Percentiles rank a stretch among this genome's conserved stretches.
These are phyloP conservation scores for Cercospora sp. DNA, from an alignment of 2,329 filamentous ascomycete species.

Conservation along the genomic window DNA sequence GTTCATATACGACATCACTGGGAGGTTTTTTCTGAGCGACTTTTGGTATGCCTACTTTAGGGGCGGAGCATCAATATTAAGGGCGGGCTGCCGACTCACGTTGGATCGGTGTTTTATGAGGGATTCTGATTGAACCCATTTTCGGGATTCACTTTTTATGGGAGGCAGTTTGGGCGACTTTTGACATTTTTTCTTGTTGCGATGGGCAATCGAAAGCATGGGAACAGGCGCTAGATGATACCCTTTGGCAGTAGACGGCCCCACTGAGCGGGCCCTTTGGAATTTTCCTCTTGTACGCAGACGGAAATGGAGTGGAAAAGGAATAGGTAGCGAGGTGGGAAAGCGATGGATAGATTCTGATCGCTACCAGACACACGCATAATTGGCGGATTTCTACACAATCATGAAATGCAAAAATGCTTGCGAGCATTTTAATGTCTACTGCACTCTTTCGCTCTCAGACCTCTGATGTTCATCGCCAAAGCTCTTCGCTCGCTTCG, in stretches of 20 bases:
- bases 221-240: slow-evolving; percentile 33
- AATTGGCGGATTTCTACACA: neutral
- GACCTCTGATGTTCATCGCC: too few relatives aligned
- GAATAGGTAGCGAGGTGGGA: neutral
- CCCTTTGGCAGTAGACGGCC: slow-evolving; percentile 24
- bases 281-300: neutral
- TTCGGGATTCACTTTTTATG: neutral
- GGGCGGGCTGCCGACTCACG: slow-evolving; percentile 14
- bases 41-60: slow-evolving; percentile 18
- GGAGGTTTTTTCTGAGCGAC: slow-evolving; percentile 27
- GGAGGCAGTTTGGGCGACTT: slow-evolving; percentile 25
- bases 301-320: neutral
- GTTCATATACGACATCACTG: slow-evolving; percentile 20
- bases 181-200: slow-evolving; percentile 3
- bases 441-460: neutral
- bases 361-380: neutral
- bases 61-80: slow-evolving; percentile 13
- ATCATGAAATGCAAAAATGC: neutral
- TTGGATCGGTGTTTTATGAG: slow-evolving; percentile 14
- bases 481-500: neutral
- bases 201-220: slow-evolving; percentile 18
- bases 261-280: slow-evolving; percentile 16
- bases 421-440: neutral
- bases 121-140: neutral
- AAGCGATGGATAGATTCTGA: neutral